phyloP scores from a whole-genome alignment of 495 filamentous ascomycete species.

The Lichenothelia convexa region DNA sequence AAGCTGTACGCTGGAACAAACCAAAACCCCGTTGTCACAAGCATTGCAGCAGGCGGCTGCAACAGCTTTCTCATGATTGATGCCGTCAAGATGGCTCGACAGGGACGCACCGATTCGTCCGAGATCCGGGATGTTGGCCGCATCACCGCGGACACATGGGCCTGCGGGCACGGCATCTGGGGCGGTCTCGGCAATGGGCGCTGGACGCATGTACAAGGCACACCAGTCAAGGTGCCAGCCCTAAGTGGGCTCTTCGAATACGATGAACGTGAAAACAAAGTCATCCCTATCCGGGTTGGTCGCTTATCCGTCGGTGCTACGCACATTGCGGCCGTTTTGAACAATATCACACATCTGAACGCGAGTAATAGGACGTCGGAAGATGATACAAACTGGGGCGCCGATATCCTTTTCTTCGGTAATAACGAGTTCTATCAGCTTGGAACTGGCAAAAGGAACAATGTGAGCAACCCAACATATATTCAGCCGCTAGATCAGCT shows the following conservation, averaged over 20 bases:
- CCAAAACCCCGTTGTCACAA: slow-evolving; percentile 41
- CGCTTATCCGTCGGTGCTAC: slow-evolving; percentile 55
- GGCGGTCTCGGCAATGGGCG: slow-evolving; percentile 70
- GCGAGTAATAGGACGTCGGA: slow-evolving; percentile 28
- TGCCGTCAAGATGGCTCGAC: slow-evolving; percentile 36
- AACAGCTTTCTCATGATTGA: slow-evolving; percentile 81
- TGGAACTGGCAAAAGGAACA: slow-evolving; percentile 76
- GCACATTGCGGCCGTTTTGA: slow-evolving; percentile 63
- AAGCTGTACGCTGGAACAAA: slow-evolving; percentile 49
- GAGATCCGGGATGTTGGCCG: slow-evolving; percentile 26
- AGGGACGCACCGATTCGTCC: slow-evolving; percentile 22
- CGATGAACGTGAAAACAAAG: slow-evolving; percentile 46
- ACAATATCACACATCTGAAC: slow-evolving; percentile 50
- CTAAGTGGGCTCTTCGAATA: slow-evolving; percentile 72
- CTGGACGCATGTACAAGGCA: slow-evolving; percentile 75
- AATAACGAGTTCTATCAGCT: slow-evolving; percentile 87
- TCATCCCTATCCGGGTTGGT: slow-evolving; percentile 60
- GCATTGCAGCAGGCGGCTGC: slow-evolving; percentile 63
- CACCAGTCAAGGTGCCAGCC: slow-evolving; percentile 63
- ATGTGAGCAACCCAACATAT: slow-evolving; percentile 51
- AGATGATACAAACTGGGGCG: slow-evolving; percentile 62
- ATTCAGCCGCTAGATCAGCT: slow-evolving; percentile 51
- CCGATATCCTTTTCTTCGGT: slow-evolving; percentile 82
- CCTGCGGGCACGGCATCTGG: slow-evolving; percentile 68
- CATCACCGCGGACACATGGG: slow-evolving; percentile 58